A percentile compares a stretch with the other conserved stretches of the same genome.
These are phyloP conservation scores for Xylariaceae sp. DNA, from an alignment of 2,329 filamentous ascomycete genomes.

Conservation along the genomic window DNA sequence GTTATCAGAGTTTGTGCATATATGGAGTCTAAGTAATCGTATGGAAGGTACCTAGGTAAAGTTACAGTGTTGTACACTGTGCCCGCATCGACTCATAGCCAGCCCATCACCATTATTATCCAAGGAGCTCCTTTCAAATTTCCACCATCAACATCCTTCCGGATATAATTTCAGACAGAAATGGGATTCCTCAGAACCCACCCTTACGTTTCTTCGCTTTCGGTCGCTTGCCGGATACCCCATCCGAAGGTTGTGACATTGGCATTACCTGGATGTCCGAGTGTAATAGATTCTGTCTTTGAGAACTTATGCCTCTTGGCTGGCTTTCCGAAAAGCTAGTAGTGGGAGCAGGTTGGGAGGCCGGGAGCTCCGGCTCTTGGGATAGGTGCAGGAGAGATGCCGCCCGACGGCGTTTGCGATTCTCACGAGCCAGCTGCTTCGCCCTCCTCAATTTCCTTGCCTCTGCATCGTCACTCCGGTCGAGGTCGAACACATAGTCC, in stretches of 20 bases:
- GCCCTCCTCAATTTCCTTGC: constrained; percentile 24
- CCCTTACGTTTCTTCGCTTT: constrained; percentile 29
- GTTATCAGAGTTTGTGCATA: too few relatives aligned
- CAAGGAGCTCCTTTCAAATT: neutral
- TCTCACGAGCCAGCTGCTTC: constrained; percentile 26
- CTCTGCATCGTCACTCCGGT: constrained; percentile 25
- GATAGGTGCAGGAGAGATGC: constrained; percentile 27
- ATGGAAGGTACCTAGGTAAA: neutral
- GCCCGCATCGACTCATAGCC: neutral
- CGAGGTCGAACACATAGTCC: constrained; percentile 29
- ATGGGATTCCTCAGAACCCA: constrained; percentile 24
- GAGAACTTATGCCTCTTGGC: constrained; percentile 20
- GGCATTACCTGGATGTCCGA: constrained; percentile 25
- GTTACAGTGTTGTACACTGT: neutral
- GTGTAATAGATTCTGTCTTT: constrained; percentile 17
- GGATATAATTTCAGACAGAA: neutral
- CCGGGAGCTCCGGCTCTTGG: constrained; percentile 24
- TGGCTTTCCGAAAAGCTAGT: constrained; percentile 27
- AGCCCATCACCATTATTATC: neutral
- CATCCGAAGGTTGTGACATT: constrained; percentile 32
- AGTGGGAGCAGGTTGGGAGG: constrained; percentile 26
- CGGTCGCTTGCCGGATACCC: constrained; percentile 28
- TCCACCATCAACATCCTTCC: neutral
- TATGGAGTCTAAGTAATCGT: too few relatives aligned
- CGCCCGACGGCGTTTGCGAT: constrained; percentile 29